These are phyloP conservation scores for Halenospora varia DNA, from an alignment of 495 filamentous ascomycete genomes.

Conservation along the genomic window DNA sequence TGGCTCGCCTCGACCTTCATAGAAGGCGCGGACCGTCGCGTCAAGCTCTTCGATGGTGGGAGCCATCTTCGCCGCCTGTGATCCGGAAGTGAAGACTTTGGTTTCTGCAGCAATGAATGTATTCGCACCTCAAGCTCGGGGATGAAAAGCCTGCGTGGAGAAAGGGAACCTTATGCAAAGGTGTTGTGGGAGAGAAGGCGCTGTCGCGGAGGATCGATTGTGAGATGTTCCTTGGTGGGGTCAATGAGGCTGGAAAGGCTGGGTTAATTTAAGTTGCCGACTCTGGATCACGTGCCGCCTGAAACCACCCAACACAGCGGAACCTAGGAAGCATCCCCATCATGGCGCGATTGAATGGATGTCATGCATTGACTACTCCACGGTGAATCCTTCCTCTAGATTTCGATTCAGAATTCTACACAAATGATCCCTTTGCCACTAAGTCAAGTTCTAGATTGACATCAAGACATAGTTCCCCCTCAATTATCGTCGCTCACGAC, in stretches of 20 bases:
- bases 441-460: no score
- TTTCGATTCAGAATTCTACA: no score
- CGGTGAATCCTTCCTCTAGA: no score
- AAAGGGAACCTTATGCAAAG: slow-evolving; percentile 7
- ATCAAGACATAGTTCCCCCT: no score
- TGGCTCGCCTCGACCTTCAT: slow-evolving; percentile 88
- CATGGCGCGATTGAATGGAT: no score
- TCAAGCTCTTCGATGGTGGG: slow-evolving; percentile 86
- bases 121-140: slow-evolving; percentile 2
- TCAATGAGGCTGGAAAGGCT: slow-evolving; percentile 4
- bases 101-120: slow-evolving; percentile 13
- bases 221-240: slow-evolving; percentile 7
- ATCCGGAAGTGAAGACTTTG: slow-evolving; percentile 10
- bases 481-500: no score
- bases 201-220: slow-evolving; percentile 1
- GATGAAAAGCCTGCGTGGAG: slow-evolving; percentile 18
- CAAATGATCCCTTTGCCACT: no score
- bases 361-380: no score
- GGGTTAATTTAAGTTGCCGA: background rate
- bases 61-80: slow-evolving; percentile 37
- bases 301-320: no score
- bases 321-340: no score
- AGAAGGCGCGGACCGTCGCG: slow-evolving; percentile 92
- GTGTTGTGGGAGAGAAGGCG: slow-evolving; percentile 5
- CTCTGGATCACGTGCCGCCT: background rate